Base-by-base conservation (phyloP, 306 rosid genomes). In the Arachis stenosperma region DNA sequence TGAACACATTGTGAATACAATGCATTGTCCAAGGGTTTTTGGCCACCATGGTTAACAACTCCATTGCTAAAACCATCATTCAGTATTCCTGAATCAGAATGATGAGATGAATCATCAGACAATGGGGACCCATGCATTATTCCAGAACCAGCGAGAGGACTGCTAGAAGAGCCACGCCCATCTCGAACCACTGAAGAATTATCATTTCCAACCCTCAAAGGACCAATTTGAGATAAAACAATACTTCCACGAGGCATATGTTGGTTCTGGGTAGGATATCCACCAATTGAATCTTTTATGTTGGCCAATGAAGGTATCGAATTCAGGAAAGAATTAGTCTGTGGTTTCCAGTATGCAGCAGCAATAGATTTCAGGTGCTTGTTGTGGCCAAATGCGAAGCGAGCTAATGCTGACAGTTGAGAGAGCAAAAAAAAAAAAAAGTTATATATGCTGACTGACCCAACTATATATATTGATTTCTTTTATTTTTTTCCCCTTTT, bases 351-450 rank as follows among this genome's bases (percentile, higher is more conserved):
- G 83, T 77, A 91, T 22, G 93, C 89, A 52, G 97, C 93, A 75
- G 99, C 99, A 85, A 88, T 82, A 53, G 93, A 87, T 88, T 95
- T 91, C 54, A 95, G 96, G 83, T 88, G 87, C 85, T 92, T 87
- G 84, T 88, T 90, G 86, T 91, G 99, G 67, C 96, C 99, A 86
- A 95, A 95, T 61, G 99, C 96, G 79, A 95, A 90, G 75, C 98
- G 94, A 68, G 92, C 91, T 57, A 95, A 78, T 33, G 98, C 99
- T 95, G 88, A 47, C 48, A 78, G 69, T 57, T 66, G 22, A 39
- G 8, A 6, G 71, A 17, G 17, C 17, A 17, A 17, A 17, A 39
- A 3, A 65, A 73, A 65, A 75, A 27, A 8, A 7, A 41, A 81
- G 69, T 22, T 13, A 62, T 52, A 47, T 30, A 53, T 61, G 64